Evolutionary conservation across 2,329 filamentous ascomycete genomes (phyloP), one percentile per base, ranked within the genome.

Genomic region (Sporothrix luriei): DNA sequence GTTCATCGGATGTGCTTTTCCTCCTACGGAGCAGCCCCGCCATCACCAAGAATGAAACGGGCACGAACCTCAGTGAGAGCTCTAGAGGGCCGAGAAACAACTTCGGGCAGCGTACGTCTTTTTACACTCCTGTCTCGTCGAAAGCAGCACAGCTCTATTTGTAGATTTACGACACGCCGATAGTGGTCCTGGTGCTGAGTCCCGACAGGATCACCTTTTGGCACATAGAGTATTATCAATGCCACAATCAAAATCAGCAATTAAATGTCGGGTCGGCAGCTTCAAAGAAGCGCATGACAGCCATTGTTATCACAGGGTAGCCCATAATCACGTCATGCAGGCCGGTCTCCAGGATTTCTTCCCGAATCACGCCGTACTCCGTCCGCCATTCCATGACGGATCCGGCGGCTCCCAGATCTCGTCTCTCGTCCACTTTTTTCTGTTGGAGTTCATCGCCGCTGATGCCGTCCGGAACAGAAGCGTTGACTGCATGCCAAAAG

Each of bases 401-500:
- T 3, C 66, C 66, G 26, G 66, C 66, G 14, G 66, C 66, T n/a
- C 65, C 65, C 11, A 68, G 52, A 19, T 68, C 65, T 33, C 51
- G 19, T 68, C 40, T 48, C 10, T 11, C 14, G 9, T 26, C 65
- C 51, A 59, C 0, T 72, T 85, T 88, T 69, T 80, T 77, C 24
- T 75, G 69, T 49, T 84, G 82, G 1, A 87, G 75, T 2, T 84
- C 80, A 1, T 83, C 81, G 48, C 78, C 80, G 4, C 73, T 78
- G 10, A 85, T 79, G 0, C 76, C 79, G 0, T 66, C 64, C 0
- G 77, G 69, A 1, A 74, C 70, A 0, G 82, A 80, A 1, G 84
- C 84, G 71, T 84, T 86, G 3, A 86, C 82, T 0, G 84, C 85
- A 71, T 86, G 80, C 83, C 84, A 85, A 73, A 84, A 87, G 9